phyloP scores from a whole-genome alignment of 306 rosid genomes.

The Ammopiptanthus mongolicus region DNA sequence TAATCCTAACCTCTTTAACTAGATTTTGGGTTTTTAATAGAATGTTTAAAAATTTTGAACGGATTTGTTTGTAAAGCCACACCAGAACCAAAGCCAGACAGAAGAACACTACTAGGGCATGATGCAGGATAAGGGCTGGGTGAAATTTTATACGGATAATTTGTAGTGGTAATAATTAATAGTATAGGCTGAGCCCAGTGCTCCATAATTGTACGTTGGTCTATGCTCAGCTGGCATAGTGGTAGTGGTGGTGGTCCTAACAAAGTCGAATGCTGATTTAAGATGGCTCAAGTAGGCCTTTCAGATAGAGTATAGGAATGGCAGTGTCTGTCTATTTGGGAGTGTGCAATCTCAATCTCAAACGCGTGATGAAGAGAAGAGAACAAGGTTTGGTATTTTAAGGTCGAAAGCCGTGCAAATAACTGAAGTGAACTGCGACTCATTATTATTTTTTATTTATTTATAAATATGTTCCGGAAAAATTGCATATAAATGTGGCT shows the following conservation, averaged over 20 bases:
- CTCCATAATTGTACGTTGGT: neutral
- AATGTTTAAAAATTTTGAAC: no score
- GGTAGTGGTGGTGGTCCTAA: constrained; percentile 29
- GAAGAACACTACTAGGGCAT: constrained; percentile 14
- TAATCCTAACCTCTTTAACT: no score
- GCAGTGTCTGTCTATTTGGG: no score
- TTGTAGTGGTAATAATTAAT: constrained; percentile 13
- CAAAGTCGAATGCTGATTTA: neutral
- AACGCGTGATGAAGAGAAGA: neutral
- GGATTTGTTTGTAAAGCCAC: neutral
- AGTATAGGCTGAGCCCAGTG: constrained; percentile 15
- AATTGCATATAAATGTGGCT: no score
- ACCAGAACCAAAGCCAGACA: neutral
- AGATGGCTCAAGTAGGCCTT: neutral
- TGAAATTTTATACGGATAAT: neutral
- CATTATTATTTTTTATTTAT: neutral
- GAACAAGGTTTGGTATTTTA: neutral
- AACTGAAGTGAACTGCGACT: neutral
- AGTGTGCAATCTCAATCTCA: no score
- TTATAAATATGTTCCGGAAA: neutral
- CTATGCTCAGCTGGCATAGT: neutral
- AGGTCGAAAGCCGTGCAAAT: neutral
- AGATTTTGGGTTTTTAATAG: no score
- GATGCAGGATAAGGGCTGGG: neutral
- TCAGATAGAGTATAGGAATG: neutral